Evolutionary conservation across 2,329 filamentous ascomycete genomes (phyloP), one percentile per base, ranked within the genome.

Genomic region (Exophiala mesophila): DNA sequence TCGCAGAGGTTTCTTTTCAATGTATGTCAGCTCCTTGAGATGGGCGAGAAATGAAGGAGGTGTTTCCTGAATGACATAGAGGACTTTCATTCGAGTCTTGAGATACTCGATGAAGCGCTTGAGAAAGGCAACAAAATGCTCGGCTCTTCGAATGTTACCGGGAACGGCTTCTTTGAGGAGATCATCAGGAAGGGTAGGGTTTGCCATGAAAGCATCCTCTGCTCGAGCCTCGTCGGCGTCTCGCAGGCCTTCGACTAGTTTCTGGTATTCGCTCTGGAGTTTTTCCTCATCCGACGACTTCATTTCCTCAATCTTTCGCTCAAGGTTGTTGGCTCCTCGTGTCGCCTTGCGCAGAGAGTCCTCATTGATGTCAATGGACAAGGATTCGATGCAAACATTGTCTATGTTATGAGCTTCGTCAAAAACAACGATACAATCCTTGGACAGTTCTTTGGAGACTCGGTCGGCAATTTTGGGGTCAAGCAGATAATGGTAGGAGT

Each of bases 331-430:
- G 9, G 90, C 94, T 4, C 92, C 92, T 52, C 88, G 77, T 1
- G 88, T 89, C 15, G 92, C 92, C 66, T 88, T 94, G 16, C 89
- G 80, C 39, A 98, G 65, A 0, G 90, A 96, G 55, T 97, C 92
- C 60, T 98, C 89, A 0, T 90, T 97, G 44, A 98, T 78, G 58
- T 98, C 92, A 30, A 95, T 97, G 59, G 92, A 98, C 9, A 97
- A 70, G 2, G 92, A 90, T 61, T 98, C 92, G 54, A 98, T 98
- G 63, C 94, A 98, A 45, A 98, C 92, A 61, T 98, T 98, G 73
- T 98, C 92, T 56, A 98, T 98, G 60, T 98, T 98, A 69, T 98
- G 92, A 10, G 92, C 92, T 65, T 98, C 92, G 59, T 98, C 92
- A 53, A 98, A 98, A 3, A 98, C 92, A 15, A 98, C 87, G 39